Conservation (phyloP, 1,284 basidiomycete species). For the Ceratobasidium sp. region DNA sequence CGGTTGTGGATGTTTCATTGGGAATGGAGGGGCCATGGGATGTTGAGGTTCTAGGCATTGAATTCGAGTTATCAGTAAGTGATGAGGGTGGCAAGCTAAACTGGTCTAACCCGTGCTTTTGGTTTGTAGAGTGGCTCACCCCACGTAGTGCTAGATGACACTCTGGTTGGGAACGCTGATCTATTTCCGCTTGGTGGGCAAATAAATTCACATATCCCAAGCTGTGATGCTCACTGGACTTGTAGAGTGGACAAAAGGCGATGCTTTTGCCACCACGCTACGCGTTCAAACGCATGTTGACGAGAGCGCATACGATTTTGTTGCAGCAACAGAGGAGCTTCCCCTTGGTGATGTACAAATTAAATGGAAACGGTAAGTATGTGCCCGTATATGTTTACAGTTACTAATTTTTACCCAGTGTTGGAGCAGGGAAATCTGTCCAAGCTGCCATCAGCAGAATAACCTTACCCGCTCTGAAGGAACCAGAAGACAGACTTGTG, state of each 20-base stretch:
- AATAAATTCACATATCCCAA: background rate
- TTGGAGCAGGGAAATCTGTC: background rate
- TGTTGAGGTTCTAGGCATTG: constrained; percentile 54
- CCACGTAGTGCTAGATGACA: constrained; percentile 61
- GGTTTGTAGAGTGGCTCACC: constrained; percentile 58
- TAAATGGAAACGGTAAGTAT: constrained; percentile 70
- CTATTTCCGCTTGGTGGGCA: constrained; percentile 55
- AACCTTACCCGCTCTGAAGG: constrained; percentile 66
- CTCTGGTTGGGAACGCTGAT: constrained; percentile 52
- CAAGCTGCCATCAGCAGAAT: constrained; percentile 60
- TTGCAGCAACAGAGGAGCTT: constrained; percentile 50
- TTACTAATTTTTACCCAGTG: background rate
- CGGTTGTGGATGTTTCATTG: constrained; percentile 66
- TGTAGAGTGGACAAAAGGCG: constrained; percentile 69
- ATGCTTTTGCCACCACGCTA: constrained; percentile 68
- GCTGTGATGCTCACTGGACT: background rate
- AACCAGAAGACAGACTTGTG: constrained; percentile 68
- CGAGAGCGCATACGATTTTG: constrained; percentile 57
- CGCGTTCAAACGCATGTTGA: constrained; percentile 61
- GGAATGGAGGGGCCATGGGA: constrained; percentile 57
- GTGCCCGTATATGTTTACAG: constrained; percentile 16
- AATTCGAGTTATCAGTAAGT: constrained; percentile 60
- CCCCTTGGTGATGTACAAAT: constrained; percentile 70
- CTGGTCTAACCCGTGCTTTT: constrained; percentile 11
- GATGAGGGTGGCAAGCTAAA: constrained; percentile 50